Conservation (phyloP, 2,329 filamentous ascomycete species). For the Cladosporium sp. region DNA sequence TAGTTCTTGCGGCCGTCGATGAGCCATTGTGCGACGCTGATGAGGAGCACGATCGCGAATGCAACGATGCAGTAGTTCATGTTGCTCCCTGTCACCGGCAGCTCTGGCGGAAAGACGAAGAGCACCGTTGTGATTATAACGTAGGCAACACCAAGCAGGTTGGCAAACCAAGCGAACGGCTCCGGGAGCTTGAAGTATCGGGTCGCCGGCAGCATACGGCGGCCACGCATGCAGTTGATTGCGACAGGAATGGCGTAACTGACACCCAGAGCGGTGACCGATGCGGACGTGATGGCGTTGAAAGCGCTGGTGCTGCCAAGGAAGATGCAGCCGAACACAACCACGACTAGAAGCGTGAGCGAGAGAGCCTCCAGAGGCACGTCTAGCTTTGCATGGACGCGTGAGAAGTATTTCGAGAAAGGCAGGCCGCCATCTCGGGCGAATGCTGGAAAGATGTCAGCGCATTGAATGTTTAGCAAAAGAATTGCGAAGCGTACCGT, state of each 20-base stretch:
- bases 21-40: conserved; percentile 54
- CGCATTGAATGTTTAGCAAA: neutral
- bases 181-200: conserved; percentile 52
- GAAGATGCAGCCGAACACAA: conserved; percentile 33
- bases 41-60: conserved; percentile 52
- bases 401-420: conserved; percentile 29
- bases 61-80: conserved; percentile 61
- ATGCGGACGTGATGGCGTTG: conserved; percentile 37
- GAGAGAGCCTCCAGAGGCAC: conserved; percentile 30
- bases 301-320: conserved; percentile 32
- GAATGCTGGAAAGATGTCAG: conserved; percentile 22
- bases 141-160: conserved; percentile 56
- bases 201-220: conserved; percentile 54
- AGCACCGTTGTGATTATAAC: conserved; percentile 65
- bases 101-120: conserved; percentile 65
- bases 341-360: conserved; percentile 27
- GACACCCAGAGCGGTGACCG: conserved; percentile 64
- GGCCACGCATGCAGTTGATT: conserved; percentile 62
- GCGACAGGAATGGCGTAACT: conserved; percentile 69
- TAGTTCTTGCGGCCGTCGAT: conserved; percentile 57
- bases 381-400: conserved; percentile 30
- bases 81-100: conserved; percentile 58
- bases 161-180: conserved; percentile 54
- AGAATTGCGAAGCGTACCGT: conserved; percentile 4
- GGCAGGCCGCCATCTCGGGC: conserved; percentile 32